phyloP scores from a whole-genome alignment of 768 basidiomycete species.

The Serendipita indica region DNA sequence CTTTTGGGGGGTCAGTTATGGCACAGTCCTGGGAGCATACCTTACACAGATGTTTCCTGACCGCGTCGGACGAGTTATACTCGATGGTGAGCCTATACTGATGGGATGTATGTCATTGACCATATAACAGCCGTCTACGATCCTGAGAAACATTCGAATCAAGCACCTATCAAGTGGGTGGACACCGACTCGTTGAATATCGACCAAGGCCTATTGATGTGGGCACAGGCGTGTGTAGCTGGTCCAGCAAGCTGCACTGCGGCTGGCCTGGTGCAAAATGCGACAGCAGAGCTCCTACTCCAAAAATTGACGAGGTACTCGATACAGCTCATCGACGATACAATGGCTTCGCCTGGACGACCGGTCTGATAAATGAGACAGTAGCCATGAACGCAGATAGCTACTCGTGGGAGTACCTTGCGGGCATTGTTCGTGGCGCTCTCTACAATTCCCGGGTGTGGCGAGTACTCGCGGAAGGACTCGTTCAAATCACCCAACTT shows the following conservation, averaged over 20 bases:
- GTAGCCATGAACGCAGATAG: neutral
- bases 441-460: neutral
- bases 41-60: conserved; percentile 13
- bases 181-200: neutral
- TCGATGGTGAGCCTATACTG: conserved; percentile 1
- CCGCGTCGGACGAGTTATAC: conserved; percentile 8
- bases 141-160: neutral
- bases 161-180: neutral
- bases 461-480: neutral
- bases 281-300: neutral
- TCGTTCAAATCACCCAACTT: neutral
- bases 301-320: neutral
- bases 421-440: neutral
- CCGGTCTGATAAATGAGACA: neutral
- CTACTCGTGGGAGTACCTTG: neutral
- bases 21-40: conserved; percentile 8
- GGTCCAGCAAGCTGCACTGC: neutral
- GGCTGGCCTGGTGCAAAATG: neutral
- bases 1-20: conserved; percentile 10
- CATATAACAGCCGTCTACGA: neutral
- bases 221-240: neutral
- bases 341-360: neutral
- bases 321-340: neutral
- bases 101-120: neutral
- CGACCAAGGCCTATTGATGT: neutral